Evolutionary conservation across 2,329 filamentous ascomycete species (phyloP).

Genomic region (Cercospora sp.): DNA sequence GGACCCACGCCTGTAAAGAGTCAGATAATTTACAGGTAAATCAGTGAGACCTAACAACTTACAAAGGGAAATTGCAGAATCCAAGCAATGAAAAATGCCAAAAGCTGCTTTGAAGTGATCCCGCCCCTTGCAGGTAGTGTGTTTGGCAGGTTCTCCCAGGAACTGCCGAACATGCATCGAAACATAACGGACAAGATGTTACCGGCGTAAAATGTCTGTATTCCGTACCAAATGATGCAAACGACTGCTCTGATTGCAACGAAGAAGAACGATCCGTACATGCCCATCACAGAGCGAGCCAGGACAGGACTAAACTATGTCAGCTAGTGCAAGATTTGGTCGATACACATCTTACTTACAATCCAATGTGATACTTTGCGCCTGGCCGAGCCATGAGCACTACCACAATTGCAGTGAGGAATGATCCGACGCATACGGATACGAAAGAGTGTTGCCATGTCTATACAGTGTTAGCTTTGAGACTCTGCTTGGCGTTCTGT

Average conservation of each 20-base stretch:
- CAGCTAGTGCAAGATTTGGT: not conserved
- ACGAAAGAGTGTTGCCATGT: constrained; percentile 39
- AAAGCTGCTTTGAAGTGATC: constrained; percentile 38
- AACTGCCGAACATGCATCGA: constrained; percentile 43
- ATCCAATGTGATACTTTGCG: constrained; percentile 37
- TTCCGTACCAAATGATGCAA: constrained; percentile 45
- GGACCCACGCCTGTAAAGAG: constrained; percentile 43
- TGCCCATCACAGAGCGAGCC: constrained; percentile 45
- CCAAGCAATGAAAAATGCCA: constrained; percentile 37
- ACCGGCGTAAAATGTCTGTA: constrained; percentile 39
- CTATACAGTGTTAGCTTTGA: not conserved
- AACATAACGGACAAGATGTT: constrained; percentile 43
- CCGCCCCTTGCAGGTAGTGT: constrained; percentile 34
- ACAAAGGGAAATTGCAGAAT: constrained; percentile 38
- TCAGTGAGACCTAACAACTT: not conserved
- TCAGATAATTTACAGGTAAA: constrained; percentile 7
- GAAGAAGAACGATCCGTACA: constrained; percentile 48
- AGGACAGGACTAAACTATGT: constrained; percentile 36
- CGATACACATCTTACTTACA: constrained; percentile 19
- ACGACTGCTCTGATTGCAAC: constrained; percentile 45
- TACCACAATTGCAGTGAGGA: constrained; percentile 48
- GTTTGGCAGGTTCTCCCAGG: constrained; percentile 41
- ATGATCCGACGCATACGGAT: constrained; percentile 44
- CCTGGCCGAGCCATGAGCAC: constrained; percentile 45
- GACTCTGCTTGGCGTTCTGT: constrained; percentile 28